Evolutionary conservation across 2,329 filamentous ascomycete species (phyloP).

Genomic region (Dactylella cylindrospora): DNA sequence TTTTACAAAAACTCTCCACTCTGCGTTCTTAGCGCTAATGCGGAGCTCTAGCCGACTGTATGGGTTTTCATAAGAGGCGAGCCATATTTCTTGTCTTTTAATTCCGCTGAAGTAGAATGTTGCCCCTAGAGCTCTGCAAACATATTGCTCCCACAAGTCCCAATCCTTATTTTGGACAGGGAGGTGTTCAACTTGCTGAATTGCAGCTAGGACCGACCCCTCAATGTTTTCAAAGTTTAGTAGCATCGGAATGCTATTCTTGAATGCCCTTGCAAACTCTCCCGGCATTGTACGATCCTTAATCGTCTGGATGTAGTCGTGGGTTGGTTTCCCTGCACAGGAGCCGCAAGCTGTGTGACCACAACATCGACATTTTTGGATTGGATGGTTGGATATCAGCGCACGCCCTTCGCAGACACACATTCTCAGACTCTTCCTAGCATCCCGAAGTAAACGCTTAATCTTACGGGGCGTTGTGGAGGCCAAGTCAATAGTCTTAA

Average conservation of each 20-base stretch:
- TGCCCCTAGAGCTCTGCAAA: constrained; percentile 50
- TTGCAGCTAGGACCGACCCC: constrained; percentile 45
- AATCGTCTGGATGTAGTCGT: constrained; percentile 48
- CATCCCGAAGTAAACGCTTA: constrained; percentile 43
- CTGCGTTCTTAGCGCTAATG: constrained; percentile 49
- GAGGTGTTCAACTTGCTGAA: constrained; percentile 44
- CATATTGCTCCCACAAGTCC: constrained; percentile 50
- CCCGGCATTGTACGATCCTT: constrained; percentile 52
- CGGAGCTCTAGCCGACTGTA: constrained; percentile 53
- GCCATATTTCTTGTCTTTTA: constrained; percentile 51
- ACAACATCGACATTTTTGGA: constrained; percentile 59
- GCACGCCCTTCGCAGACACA: constrained; percentile 62
- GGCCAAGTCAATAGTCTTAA: constrained; percentile 43
- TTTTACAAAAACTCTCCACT: constrained; percentile 58
- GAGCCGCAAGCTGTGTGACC: constrained; percentile 59
- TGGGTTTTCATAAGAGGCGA: constrained; percentile 53
- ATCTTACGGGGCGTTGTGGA: constrained; percentile 36
- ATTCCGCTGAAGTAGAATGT: constrained; percentile 27
- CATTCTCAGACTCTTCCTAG: constrained; percentile 53
- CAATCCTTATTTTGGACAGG: constrained; percentile 47
- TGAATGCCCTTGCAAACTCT: constrained; percentile 55
- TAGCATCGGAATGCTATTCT: constrained; percentile 54
- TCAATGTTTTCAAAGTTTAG: constrained; percentile 51
- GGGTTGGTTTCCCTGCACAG: constrained; percentile 60
- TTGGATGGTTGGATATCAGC: constrained; percentile 51